Percentiles rank a stretch among this genome's conserved stretches.
These are phyloP conservation scores for Colletotrichum viniferum DNA, from an alignment of 2,329 filamentous ascomycete genomes.

Conservation along the genomic window DNA sequence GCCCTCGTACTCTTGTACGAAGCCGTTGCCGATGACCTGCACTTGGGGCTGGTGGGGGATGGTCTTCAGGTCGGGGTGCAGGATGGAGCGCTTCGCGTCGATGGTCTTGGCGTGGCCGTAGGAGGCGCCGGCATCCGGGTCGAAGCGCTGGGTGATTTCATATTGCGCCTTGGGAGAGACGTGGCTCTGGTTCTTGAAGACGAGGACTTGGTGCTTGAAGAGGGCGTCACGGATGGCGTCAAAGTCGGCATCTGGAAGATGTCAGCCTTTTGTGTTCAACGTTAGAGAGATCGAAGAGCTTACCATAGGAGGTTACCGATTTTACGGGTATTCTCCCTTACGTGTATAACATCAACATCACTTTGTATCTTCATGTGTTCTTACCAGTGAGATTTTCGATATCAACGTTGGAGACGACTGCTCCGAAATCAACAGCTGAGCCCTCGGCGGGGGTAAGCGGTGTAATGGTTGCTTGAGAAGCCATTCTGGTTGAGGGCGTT, in stretches of 20 bases:
- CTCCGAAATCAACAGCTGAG: slow-evolving; percentile 63
- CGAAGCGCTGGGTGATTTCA: slow-evolving; percentile 75
- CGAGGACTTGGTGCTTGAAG: slow-evolving; percentile 70
- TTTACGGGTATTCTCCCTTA: slow-evolving; percentile 59
- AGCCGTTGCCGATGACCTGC: slow-evolving; percentile 80
- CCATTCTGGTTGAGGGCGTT: neutral
- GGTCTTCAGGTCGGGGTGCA: slow-evolving; percentile 82
- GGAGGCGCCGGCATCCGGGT: slow-evolving; percentile 63
- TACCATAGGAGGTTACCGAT: slow-evolving; percentile 65
- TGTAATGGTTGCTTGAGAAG: slow-evolving; percentile 30
- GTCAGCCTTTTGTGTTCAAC: slow-evolving; percentile 18
- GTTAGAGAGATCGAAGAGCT: slow-evolving; percentile 28
- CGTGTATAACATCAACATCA: slow-evolving; percentile 10
- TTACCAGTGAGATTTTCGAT: slow-evolving; percentile 67
- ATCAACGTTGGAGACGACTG: slow-evolving; percentile 60
- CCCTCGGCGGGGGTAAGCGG: slow-evolving; percentile 39
- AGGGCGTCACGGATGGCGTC: slow-evolving; percentile 66
- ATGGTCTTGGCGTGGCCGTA: slow-evolving; percentile 82
- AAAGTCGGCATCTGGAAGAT: slow-evolving; percentile 63
- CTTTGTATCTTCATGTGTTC: slow-evolving; percentile 26
- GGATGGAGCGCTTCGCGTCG: slow-evolving; percentile 66
- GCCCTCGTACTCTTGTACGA: slow-evolving; percentile 72
- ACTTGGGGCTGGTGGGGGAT: slow-evolving; percentile 77
- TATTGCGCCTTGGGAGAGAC: slow-evolving; percentile 75
- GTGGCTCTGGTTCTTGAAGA: slow-evolving; percentile 71